Evolutionary conservation across 2,329 filamentous ascomycete genomes (phyloP).

Genomic region (Penicillium sp.): DNA sequence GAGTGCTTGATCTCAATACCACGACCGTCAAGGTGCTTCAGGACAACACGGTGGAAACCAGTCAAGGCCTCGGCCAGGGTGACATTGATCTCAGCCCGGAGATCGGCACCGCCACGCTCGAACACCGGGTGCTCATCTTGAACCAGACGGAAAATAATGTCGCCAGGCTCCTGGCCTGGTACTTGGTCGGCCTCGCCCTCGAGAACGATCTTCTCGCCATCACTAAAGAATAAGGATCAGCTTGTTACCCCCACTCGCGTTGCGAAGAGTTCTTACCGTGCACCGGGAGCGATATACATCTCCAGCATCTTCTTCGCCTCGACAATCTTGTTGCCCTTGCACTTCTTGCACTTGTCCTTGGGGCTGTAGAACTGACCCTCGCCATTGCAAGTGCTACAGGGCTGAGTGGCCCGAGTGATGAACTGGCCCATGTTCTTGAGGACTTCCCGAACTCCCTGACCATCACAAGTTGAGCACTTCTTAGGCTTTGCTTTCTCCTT

Average conservation of each 20-base stretch:
- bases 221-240: slow-evolving; percentile 39
- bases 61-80: slow-evolving; percentile 80
- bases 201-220: slow-evolving; percentile 86
- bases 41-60: slow-evolving; percentile 85
- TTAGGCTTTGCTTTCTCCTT: slow-evolving; percentile 88
- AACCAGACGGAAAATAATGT: slow-evolving; percentile 85
- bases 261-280: slow-evolving; percentile 50
- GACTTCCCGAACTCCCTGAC: slow-evolving; percentile 73
- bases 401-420: slow-evolving; percentile 74
- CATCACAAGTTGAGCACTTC: slow-evolving; percentile 80
- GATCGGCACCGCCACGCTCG: slow-evolving; percentile 77
- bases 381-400: slow-evolving; percentile 81
- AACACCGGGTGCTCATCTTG: slow-evolving; percentile 83
- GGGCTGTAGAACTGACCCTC: slow-evolving; percentile 87
- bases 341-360: slow-evolving; percentile 98
- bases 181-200: slow-evolving; percentile 93
- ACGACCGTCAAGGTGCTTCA: slow-evolving; percentile 90
- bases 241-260: not conserved
- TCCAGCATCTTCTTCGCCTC: slow-evolving; percentile 93
- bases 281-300: slow-evolving; percentile 90
- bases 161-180: slow-evolving; percentile 84
- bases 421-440: slow-evolving; percentile 84
- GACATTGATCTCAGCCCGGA: slow-evolving; percentile 78
- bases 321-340: slow-evolving; percentile 85
- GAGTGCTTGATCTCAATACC: slow-evolving; percentile 81